A percentile compares a stretch with the other conserved stretches of the same genome.
Evolutionary conservation across 2,329 filamentous ascomycete genomes (phyloP).

Genomic region (Lachnellula suecica): DNA sequence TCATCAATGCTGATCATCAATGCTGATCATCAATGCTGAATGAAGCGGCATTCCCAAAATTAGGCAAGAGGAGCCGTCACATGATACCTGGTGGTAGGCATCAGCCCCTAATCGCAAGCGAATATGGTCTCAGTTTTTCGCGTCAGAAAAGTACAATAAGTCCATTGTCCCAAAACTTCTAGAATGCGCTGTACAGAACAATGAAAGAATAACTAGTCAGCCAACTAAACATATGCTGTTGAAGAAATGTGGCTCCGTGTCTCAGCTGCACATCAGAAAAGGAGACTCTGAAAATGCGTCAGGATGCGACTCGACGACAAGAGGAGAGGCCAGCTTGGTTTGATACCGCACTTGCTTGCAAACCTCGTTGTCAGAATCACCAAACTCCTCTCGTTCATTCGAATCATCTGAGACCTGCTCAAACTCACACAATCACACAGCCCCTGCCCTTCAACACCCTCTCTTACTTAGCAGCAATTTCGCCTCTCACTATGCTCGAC

Average conservation of each 20-base stretch:
- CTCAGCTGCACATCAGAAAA: neutral
- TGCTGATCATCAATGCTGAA: too few relatives aligned
- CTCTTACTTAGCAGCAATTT: neutral
- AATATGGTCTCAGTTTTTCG: neutral
- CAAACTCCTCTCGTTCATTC: neutral
- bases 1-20: too few relatives aligned
- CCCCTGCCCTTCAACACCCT: neutral
- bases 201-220: neutral
- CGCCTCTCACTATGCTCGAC: neutral
- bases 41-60: neutral
- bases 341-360: neutral
- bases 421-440: neutral
- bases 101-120: constrained; percentile 1
- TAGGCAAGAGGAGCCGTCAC: neutral
- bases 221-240: neutral
- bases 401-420: neutral
- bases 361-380: neutral
- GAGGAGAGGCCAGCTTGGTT: neutral
- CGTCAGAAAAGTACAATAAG: neutral
- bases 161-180: neutral
- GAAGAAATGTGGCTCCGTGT: neutral
- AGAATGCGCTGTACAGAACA: neutral
- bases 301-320: neutral
- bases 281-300: neutral
- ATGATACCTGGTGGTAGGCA: constrained; percentile 3